Base-by-base conservation (phyloP, 2,329 filamentous ascomycete species). In the Phaeophleospora eucalypticola region DNA sequence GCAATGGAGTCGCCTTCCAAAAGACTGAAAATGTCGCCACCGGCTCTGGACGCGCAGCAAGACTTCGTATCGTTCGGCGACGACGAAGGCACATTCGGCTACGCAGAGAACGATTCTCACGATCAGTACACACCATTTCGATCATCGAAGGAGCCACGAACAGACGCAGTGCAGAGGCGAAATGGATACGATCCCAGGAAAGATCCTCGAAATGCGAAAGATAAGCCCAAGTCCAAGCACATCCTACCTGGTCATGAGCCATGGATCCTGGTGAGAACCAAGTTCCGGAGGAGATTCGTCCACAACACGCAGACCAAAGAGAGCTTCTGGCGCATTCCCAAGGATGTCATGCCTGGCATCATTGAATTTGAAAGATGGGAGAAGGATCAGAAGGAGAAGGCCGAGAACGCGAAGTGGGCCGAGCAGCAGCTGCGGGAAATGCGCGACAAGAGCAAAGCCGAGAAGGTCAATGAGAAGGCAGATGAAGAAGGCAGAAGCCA, bases 291-390 rank as follows among this genome's bases (percentile, higher is more conserved):
- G 47, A 80, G 90, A 43, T 98, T 98, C 63, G 89, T 90, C 2
- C 87, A 95, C 71, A 95, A 98, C 58, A 80, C 83, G 0, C 78
- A 79, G 44, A 95, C 91, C 56, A 87, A 91, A 32, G 79, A 89
- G 57, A 97, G 90, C 67, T 89, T 89, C 67, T 98, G 94, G 93
- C 89, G 89, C 61, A 93, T 96, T 59, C 93, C 93, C 0, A 81
- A 88, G 45, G 84, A 93, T 65, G 76, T 98, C 29, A 84, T 90
- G 77, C 83, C 85, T 50, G 89, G 82, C 0, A 79, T 84, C 1
- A 65, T 79, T 3, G 80, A 82, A 12, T 87, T 93, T 44, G 82
- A 85, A 60, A 70, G 71, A 18, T 72, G 88, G 45, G 89, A 95
- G 66, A 81, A 85, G 64, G 82, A 84, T 56, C 79, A 81, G 49